A percentile compares a stretch with the other conserved stretches of the same genome.
These are phyloP conservation scores for Arthrocladium fulminans DNA, from an alignment of 2,329 filamentous ascomycete genomes.

Conservation along the genomic window DNA sequence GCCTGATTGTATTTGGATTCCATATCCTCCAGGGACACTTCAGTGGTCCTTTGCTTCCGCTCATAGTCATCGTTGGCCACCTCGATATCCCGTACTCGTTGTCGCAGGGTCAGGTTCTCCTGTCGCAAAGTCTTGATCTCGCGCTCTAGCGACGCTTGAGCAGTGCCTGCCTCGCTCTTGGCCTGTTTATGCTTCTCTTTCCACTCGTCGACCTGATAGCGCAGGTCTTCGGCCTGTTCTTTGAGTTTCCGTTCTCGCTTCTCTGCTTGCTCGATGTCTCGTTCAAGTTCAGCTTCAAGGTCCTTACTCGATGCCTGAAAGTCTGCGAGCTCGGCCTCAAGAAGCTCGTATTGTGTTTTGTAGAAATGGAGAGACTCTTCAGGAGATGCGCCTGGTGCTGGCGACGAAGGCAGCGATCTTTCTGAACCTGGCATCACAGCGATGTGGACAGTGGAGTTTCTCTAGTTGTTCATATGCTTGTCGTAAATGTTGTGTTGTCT, in stretches of 20 bases:
- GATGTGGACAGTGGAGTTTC: background rate
- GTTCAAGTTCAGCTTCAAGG: conserved; percentile 87
- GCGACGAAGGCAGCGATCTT: conserved; percentile 28
- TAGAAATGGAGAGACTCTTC: conserved; percentile 86
- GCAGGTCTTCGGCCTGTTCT: conserved; percentile 74
- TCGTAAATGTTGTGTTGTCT: background rate
- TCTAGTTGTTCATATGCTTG: background rate
- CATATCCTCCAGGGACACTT: conserved; percentile 89
- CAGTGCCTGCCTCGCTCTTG: conserved; percentile 74
- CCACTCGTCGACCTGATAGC: conserved; percentile 95
- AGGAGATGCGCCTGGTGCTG: conserved; percentile 31
- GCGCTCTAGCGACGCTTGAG: conserved; percentile 82
- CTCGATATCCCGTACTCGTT: conserved; percentile 86
- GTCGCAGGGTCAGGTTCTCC: conserved; percentile 66
- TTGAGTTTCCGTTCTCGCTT: conserved; percentile 79
- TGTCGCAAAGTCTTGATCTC: conserved; percentile 91
- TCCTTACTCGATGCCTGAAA: conserved; percentile 92
- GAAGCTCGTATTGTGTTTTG: conserved; percentile 87
- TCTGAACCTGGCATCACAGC: conserved; percentile 8
- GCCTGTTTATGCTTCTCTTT: conserved; percentile 97
- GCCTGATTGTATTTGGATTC: conserved; percentile 95
- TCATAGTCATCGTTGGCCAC: conserved; percentile 98
- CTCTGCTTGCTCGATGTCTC: conserved; percentile 90
- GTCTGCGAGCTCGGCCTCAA: conserved; percentile 84
- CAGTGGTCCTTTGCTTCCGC: conserved; percentile 88